Evolutionary conservation across 2,329 filamentous ascomycete genomes (phyloP), one percentile per base, ranked within the genome.

Genomic region (Penicillium sp.): DNA sequence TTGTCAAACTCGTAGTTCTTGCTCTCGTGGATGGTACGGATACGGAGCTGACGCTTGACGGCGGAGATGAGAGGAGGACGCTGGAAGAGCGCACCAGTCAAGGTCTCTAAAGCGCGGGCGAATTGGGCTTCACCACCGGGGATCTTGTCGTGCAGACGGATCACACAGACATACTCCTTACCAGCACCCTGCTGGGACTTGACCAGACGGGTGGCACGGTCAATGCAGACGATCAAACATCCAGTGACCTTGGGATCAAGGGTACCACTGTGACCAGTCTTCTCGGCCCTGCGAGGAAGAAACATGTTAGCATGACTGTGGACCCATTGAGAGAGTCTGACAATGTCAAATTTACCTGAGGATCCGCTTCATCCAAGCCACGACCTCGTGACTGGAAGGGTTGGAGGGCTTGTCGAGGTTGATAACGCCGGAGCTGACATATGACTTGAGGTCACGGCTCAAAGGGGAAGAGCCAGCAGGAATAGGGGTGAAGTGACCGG

Each of bases 331-430:
- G 22, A 27, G 16, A 36, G n/a, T 31, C 29, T 30, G 34, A 22
- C 12, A 19, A 22, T 8, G 10, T 27, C 19, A 36, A 19, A 14
- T 27, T 75, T 82, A 90, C 87, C 87, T 86, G 49, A 99, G 80
- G 66, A 97, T 97, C 64, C 92, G 86, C 86, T 99, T 99, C 64
- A 97, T 88, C 93, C 93, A 99, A 60, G 93, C 92, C 68, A 99
- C 93, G 60, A 99, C 93, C 80, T 99, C 93, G 81, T 99, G 93
- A 67, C 87, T 93, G 61, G 91, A 96, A 46, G 92, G 92, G 78
- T 99, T 99, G 45, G 91, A 95, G 50, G 92, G 93, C 79, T 95
- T 95, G 77, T 95, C 89, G 63, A 96, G 85, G 78, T 99, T 99
- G 76, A 99, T 97, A 52, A 99, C 92, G 76, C 93, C 93, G 57